These are phyloP conservation scores for Solanum corneliomulleri DNA, from an alignment of 257 asterid genomes.

Conservation along the genomic window DNA sequence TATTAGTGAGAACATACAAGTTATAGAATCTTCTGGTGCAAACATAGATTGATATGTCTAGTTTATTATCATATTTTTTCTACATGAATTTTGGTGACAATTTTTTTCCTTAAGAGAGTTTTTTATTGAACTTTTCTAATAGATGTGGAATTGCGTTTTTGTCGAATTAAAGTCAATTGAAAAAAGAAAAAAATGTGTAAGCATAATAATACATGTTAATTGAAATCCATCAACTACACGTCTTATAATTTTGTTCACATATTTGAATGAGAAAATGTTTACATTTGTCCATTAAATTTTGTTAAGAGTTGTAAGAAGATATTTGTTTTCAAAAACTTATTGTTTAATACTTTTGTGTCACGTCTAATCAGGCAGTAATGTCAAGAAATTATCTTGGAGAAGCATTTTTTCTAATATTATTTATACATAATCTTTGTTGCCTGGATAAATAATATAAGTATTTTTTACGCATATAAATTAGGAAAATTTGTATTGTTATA, in stretches of 20 bases:
- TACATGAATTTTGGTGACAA: too few species aligned
- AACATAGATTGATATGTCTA: too few species aligned
- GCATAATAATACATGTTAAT: not conserved
- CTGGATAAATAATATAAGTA: not conserved
- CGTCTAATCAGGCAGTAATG: not conserved
- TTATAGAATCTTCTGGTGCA: too few species aligned
- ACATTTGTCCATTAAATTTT: not conserved
- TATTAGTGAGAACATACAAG: too few species aligned
- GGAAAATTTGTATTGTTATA: not conserved
- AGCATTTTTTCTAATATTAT: too few species aligned
- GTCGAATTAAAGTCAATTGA: not conserved
- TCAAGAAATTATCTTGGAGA: not conserved
- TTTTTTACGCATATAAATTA: not conserved
- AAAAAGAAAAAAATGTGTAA: not conserved
- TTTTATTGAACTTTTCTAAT: too few species aligned
- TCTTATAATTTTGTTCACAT: not conserved
- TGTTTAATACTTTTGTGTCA: not conserved
- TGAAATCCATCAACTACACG: not conserved
- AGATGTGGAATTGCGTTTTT: too few species aligned
- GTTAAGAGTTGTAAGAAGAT: not conserved
- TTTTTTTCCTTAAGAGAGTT: too few species aligned
- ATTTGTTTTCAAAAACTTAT: too few species aligned
- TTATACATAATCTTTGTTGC: not conserved
- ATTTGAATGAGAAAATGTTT: not conserved
- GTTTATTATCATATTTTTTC: too few species aligned